These are phyloP conservation scores for Fistulina hepatica DNA, from an alignment of 1,284 basidiomycete genomes.

Conservation along the genomic window DNA sequence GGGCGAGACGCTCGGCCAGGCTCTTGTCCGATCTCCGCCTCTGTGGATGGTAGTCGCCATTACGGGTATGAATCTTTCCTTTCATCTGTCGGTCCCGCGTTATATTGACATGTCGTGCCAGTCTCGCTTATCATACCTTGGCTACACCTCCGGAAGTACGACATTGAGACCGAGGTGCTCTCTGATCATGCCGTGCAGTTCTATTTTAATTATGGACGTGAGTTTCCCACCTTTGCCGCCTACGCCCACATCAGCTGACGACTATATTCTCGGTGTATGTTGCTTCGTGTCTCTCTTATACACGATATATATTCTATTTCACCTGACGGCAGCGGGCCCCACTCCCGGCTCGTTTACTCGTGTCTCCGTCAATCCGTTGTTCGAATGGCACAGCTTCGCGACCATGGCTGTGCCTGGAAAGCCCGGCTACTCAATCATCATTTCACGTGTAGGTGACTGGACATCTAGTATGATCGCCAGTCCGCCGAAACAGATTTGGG, in stretches of 20 bases:
- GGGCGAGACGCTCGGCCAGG: conserved; percentile 29
- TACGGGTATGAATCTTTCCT: conserved; percentile 32
- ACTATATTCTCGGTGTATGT: conserved; percentile 15
- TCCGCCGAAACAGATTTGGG: conserved; percentile 44
- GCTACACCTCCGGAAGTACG: conserved; percentile 41
- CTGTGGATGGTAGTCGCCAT: conserved; percentile 46
- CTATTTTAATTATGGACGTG: conserved; percentile 43
- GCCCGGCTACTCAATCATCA: conserved; percentile 45
- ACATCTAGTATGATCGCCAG: conserved; percentile 39
- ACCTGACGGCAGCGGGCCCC: conserved; percentile 28
- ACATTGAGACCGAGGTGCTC: conserved; percentile 40
- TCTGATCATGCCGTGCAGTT: conserved; percentile 47
- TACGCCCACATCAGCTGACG: no score
- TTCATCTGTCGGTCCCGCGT: no score
- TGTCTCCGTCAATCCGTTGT: conserved; percentile 40
- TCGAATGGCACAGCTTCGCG: conserved; percentile 55
- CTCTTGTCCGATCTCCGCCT: conserved; percentile 34
- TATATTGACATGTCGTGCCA: no score
- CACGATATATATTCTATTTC: no score
- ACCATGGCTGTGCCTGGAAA: conserved; percentile 41
- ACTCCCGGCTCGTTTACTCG: conserved; percentile 44
- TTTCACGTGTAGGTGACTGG: conserved; percentile 54
- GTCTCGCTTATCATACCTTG: conserved; percentile 44
- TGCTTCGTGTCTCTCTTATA: conserved; percentile 10
- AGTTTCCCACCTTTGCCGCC: conserved; percentile 1